Evolutionary conservation across 2,329 filamentous ascomycete species (phyloP), one percentile per base, ranked within the genome.

Genomic region (Chaetomium sp.): DNA sequence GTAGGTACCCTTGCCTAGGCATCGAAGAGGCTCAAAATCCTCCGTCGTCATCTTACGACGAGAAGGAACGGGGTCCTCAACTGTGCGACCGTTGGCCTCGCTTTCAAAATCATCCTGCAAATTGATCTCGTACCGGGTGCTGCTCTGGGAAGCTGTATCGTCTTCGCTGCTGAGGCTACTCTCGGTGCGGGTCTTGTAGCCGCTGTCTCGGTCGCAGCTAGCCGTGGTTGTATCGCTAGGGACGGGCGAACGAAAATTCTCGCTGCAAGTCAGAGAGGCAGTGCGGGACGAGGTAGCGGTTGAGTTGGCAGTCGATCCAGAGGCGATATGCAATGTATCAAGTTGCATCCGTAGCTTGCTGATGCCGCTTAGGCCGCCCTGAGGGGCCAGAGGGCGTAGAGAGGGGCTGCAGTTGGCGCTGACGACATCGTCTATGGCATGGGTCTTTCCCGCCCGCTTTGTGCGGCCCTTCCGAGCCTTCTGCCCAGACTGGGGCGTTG

Each of bases 1-100:
- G 69, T 94, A 99, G 11, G 94, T 91, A 49, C 94, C 94, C 69
- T 97, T 97, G 55, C 95, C 95, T 27, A 99, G 85, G 70, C 92
- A 97, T 49, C 89, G 88, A 50, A 99, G 75, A 9, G 88, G 84
- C 66, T 95, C 87, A 69, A 99, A 99, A 69, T 99, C 94, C 9
- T 86, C 83, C 1, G 91, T 86, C 7, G 86, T 87, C 87, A 97
- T 96, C 76, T 99, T 97, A 61, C 88, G 84, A 59, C 77, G 69
- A 65, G 77, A 67, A 63, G 79, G 71, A 54, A 82, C 70, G 12
- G 79, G 78, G 33, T 80, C 80, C 63, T 84, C 82, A 45, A 79
- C 66, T 5, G 73, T 73, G 37, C 76, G 74, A 27, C 74, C 72
- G 40, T 81, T 73, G 62, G 77, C 82, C 65, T 83, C 80, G 69